Conservation (phyloP, 305 asterid genomes). For the Coffea humblotiana region DNA sequence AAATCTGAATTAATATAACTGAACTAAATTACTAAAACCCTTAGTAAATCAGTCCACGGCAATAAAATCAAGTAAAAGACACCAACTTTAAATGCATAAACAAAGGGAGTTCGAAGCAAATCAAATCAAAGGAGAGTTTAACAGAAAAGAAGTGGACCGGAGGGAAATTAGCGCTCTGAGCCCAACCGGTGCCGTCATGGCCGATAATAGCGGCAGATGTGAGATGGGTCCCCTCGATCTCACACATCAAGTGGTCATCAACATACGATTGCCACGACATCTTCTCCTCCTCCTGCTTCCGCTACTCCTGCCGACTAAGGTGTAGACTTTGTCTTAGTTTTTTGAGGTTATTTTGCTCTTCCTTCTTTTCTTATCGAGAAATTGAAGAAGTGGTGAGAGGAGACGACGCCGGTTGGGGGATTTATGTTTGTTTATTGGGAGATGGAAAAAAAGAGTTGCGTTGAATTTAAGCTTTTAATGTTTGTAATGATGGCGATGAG, state of each 20-base stretch:
- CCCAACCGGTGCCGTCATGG: constrained; percentile 61
- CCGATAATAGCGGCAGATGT: constrained; percentile 56
- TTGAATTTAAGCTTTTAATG: constrained; percentile 26
- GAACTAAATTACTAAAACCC: neutral
- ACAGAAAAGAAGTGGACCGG: constrained; percentile 31
- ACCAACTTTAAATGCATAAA: neutral
- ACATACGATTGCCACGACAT: constrained; percentile 70
- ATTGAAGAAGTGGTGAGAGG: neutral
- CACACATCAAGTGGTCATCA: constrained; percentile 66
- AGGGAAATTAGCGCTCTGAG: constrained; percentile 49
- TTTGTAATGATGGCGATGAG: neutral
- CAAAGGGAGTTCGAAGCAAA: neutral
- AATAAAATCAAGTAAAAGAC: neutral
- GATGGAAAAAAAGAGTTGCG: constrained; percentile 20
- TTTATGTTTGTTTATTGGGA: neutral
- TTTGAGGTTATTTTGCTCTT: neutral
- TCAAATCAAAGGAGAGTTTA: neutral
- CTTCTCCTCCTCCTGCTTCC: neutral
- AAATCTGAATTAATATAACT: neutral
- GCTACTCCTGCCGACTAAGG: neutral
- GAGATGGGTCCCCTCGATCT: constrained; percentile 59
- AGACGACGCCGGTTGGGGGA: no score
- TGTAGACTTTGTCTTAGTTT: neutral
- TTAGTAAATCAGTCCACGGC: neutral
- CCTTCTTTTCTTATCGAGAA: neutral